Conservation (phyloP, 2,329 filamentous ascomycete species). For the Exophiala bonariae region DNA sequence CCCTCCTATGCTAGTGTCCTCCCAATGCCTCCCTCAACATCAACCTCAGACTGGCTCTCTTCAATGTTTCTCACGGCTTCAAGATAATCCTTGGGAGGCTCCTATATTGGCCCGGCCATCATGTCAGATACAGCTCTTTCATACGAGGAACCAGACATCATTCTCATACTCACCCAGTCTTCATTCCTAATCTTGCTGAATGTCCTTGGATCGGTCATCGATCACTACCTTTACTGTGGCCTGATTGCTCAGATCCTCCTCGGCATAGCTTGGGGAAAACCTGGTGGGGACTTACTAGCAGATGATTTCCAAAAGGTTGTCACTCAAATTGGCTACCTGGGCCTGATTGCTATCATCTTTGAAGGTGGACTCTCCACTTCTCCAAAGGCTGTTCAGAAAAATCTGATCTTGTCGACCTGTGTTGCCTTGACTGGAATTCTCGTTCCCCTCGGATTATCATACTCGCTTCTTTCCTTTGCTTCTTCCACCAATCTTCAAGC, state of each 20-base stretch:
- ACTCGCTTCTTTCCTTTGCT: constrained; percentile 54
- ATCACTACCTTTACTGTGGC: constrained; percentile 66
- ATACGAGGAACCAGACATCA: constrained; percentile 65
- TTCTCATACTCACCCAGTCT: constrained; percentile 59
- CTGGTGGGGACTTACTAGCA: constrained; percentile 62
- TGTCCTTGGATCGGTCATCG: constrained; percentile 55
- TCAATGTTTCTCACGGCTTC: too few relatives aligned
- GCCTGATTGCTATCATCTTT: constrained; percentile 70
- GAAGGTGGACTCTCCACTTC: constrained; percentile 65
- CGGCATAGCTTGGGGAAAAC: constrained; percentile 69
- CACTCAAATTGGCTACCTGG: constrained; percentile 69
- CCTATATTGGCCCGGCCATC: too few relatives aligned
- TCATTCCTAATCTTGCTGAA: constrained; percentile 67
- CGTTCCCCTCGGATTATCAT: constrained; percentile 66
- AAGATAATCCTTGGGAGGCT: too few relatives aligned
- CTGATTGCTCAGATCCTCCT: constrained; percentile 71
- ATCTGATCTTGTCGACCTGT: constrained; percentile 58
- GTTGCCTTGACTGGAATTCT: constrained; percentile 68
- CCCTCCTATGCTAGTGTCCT: too few relatives aligned
- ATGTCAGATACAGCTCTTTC: constrained; percentile 28
- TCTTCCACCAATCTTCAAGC: constrained; percentile 58
- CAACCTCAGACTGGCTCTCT: too few relatives aligned
- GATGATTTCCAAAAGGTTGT: constrained; percentile 54
- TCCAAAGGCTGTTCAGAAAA: constrained; percentile 56
- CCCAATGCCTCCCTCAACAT: too few relatives aligned